phyloP scores from a whole-genome alignment of 139 green algal species.

The Picochlorum sp. region DNA sequence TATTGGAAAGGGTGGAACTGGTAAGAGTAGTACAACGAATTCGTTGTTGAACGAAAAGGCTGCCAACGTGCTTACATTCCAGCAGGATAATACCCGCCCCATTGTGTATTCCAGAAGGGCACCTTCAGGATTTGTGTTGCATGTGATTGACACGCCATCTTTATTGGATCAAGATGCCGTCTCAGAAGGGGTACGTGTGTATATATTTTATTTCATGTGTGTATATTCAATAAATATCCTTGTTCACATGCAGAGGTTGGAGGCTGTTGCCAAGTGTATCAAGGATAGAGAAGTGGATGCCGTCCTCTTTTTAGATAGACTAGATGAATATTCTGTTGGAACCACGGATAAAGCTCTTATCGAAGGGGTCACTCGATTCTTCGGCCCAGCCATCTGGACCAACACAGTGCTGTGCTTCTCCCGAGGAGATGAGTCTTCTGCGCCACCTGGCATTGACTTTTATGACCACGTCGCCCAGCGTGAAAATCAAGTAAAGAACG shows the following conservation, averaged over 20 bases:
- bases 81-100: slow-evolving; percentile 35
- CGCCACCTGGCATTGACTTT: slow-evolving; percentile 20
- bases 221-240: neutral
- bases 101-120: slow-evolving; percentile 23
- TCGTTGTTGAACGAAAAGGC: slow-evolving; percentile 53
- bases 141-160: slow-evolving; percentile 65
- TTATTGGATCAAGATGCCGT: slow-evolving; percentile 56
- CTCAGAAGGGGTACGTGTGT: slow-evolving; percentile 14
- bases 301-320: slow-evolving; percentile 62
- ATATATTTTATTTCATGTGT: neutral
- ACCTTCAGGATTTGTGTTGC: slow-evolving; percentile 47
- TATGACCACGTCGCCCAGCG: slow-evolving; percentile 22
- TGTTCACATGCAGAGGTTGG: slow-evolving; percentile 14
- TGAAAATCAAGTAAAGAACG: slow-evolving; percentile 9
- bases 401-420: slow-evolving; percentile 50
- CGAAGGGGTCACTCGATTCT: slow-evolving; percentile 28
- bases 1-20: slow-evolving; percentile 58
- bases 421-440: slow-evolving; percentile 20
- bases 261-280: slow-evolving; percentile 19
- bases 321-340: slow-evolving; percentile 59
- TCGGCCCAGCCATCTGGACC: slow-evolving; percentile 52
- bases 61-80: slow-evolving; percentile 34
- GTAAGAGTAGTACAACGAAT: slow-evolving; percentile 66
- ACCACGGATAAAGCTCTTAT: slow-evolving; percentile 35
- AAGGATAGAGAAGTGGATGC: slow-evolving; percentile 36